phyloP scores from a whole-genome alignment of 768 basidiomycete species.

The Porpolomopsis calyptriformis region DNA sequence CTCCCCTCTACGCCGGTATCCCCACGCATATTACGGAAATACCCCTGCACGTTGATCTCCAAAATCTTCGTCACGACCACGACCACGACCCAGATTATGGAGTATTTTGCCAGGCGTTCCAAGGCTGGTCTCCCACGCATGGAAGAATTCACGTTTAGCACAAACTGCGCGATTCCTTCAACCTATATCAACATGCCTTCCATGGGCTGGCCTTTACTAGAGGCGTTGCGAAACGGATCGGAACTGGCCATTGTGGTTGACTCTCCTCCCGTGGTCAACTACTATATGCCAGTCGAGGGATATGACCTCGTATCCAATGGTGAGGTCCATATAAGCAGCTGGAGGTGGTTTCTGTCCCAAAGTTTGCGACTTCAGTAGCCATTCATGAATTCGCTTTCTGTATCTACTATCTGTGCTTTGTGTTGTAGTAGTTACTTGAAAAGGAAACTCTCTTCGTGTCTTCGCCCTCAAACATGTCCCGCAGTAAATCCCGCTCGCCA shows the following conservation, averaged over 20 bases:
- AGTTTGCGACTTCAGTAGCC: too few relatives aligned
- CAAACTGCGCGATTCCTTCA: neutral
- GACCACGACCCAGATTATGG: neutral
- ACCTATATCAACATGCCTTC: neutral
- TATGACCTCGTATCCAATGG: too few relatives aligned
- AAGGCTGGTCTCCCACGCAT: neutral
- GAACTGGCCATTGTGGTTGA: too few relatives aligned
- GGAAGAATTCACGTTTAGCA: neutral
- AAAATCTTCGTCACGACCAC: neutral
- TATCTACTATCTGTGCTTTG: neutral
- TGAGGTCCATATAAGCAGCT: too few relatives aligned
- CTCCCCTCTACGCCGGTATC: neutral
- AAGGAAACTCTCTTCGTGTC: neutral
- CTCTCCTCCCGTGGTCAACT: too few relatives aligned
- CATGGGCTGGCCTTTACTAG: neutral
- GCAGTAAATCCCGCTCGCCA: constrained; percentile 32
- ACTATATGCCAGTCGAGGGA: too few relatives aligned
- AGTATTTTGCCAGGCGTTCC: neutral
- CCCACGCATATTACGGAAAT: neutral
- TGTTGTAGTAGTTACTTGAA: neutral
- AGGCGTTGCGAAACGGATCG: neutral
- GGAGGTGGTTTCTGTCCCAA: too few relatives aligned
- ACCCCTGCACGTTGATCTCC: neutral
- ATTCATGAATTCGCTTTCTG: neutral
- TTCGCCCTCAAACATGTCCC: constrained; percentile 17